Percentiles rank a stretch among this genome's conserved stretches.
Conservation (phyloP, 371 early-diverging fungal species). For the Mortierella sp. region DNA sequence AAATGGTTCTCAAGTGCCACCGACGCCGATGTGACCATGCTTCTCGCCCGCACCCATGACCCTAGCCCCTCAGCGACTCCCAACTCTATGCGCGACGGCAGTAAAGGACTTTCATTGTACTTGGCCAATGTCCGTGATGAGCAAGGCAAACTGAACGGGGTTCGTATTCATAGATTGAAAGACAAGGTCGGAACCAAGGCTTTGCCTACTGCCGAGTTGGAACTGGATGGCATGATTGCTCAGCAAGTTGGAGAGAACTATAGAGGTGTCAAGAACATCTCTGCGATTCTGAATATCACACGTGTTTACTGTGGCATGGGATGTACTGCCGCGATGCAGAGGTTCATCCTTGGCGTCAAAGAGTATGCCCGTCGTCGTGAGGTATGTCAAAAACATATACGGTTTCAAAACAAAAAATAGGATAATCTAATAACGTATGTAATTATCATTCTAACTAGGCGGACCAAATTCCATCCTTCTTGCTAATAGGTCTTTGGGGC, state of each 20-base stretch:
- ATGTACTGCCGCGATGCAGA: constrained; percentile 62
- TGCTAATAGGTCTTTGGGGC: constrained; percentile 53
- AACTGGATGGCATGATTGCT: constrained; percentile 71
- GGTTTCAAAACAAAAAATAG: background rate
- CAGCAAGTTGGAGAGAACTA: constrained; percentile 67
- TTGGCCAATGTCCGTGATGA: constrained; percentile 69
- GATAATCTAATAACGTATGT: background rate
- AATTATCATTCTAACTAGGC: background rate
- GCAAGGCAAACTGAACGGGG: constrained; percentile 71
- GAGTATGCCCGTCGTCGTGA: constrained; percentile 72
- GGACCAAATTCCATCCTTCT: background rate
- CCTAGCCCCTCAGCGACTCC: constrained; percentile 48
- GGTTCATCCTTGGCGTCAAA: constrained; percentile 68
- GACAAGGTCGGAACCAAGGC: constrained; percentile 79
- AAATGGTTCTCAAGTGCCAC: constrained; percentile 86
- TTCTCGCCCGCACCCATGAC: constrained; percentile 71
- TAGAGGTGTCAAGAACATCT: constrained; percentile 74
- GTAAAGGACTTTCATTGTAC: constrained; percentile 74
- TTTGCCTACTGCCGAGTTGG: constrained; percentile 82
- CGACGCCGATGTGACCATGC: constrained; percentile 76
- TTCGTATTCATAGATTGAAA: constrained; percentile 74
- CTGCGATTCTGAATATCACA: constrained; percentile 77
- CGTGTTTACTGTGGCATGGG: constrained; percentile 73
- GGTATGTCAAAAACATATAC: constrained; percentile 20
- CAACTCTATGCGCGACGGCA: constrained; percentile 59